Percentiles rank a stretch among this genome's conserved stretches.
Conservation (phyloP, 208 protist genomes). For the Leptomonas pyrrhocoris region DNA sequence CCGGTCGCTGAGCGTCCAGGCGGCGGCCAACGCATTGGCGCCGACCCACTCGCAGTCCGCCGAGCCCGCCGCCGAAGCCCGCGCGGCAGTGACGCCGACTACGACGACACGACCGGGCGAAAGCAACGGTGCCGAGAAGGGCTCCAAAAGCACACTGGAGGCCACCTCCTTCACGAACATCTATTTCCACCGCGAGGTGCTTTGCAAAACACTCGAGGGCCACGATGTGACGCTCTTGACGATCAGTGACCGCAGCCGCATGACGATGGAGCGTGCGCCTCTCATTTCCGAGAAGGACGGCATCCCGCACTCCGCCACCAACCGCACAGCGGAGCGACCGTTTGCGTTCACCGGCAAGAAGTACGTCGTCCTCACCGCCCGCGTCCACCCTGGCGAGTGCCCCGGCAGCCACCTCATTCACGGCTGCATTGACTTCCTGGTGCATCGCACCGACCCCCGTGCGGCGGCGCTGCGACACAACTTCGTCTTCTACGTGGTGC, state of each 20-base stretch:
- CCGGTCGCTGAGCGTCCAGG: conserved; percentile 19
- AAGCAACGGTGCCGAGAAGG: background rate
- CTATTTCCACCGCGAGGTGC: conserved; percentile 87
- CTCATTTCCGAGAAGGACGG: conserved; percentile 48
- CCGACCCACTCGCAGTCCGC: background rate
- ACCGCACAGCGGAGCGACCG: conserved; percentile 55
- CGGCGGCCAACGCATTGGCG: background rate
- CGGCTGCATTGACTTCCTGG: conserved; percentile 90
- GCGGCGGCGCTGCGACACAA: conserved; percentile 77
- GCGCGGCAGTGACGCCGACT: conserved; percentile 5
- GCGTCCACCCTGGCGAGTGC: conserved; percentile 95
- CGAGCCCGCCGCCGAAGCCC: background rate
- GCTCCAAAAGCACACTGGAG: background rate
- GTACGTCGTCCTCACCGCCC: conserved; percentile 83
- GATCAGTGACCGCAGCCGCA: conserved; percentile 73
- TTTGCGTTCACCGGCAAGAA: conserved; percentile 64
- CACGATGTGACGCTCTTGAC: conserved; percentile 88
- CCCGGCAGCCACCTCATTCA: conserved; percentile 93
- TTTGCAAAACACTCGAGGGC: conserved; percentile 85
- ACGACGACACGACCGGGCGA: conserved; percentile 6
- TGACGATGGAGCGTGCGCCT: conserved; percentile 31
- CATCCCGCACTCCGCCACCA: conserved; percentile 71
- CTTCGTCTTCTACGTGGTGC: conserved; percentile 92
- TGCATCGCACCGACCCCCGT: conserved; percentile 65
- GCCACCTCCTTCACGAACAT: conserved; percentile 26